These are phyloP conservation scores for Nepenthes gracilis DNA, from an alignment of 148 eudicot species.

Conservation along the genomic window DNA sequence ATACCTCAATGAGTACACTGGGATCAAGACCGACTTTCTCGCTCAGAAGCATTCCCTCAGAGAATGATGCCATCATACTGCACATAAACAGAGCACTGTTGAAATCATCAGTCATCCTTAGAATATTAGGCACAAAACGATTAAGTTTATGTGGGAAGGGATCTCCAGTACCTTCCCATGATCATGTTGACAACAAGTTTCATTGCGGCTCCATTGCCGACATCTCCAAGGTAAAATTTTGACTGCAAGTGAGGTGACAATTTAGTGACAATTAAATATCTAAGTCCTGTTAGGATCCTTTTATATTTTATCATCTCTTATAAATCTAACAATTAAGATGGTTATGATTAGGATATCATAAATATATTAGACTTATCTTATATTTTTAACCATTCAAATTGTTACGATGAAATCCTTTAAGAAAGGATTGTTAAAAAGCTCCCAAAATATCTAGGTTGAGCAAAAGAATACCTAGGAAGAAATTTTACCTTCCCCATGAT, in stretches of 20 bases:
- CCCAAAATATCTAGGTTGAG: neutral
- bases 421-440: too few species aligned
- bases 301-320: too few species aligned
- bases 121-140: neutral
- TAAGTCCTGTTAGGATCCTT: too few species aligned
- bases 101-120: neutral
- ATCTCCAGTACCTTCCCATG: slow-evolving; percentile 76
- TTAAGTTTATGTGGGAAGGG: neutral
- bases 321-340: too few species aligned
- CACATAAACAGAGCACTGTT: neutral
- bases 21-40: slow-evolving; percentile 93
- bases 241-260: slow-evolving; percentile 33
- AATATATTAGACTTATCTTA: too few species aligned
- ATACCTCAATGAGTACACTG: slow-evolving; percentile 78
- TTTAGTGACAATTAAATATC: neutral
- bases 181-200: slow-evolving; percentile 99
- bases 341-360: too few species aligned
- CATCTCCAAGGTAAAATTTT: slow-evolving; percentile 85
- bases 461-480: neutral
- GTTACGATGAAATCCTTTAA: too few species aligned
- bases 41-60: slow-evolving; percentile 81
- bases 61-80: slow-evolving; percentile 98
- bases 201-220: slow-evolving; percentile 98
- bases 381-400: too few species aligned
- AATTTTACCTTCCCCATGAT: slow-evolving; percentile 86